Evolutionary conservation across 2,329 filamentous ascomycete genomes (phyloP).

Genomic region (Colletotrichum trifolii): DNA sequence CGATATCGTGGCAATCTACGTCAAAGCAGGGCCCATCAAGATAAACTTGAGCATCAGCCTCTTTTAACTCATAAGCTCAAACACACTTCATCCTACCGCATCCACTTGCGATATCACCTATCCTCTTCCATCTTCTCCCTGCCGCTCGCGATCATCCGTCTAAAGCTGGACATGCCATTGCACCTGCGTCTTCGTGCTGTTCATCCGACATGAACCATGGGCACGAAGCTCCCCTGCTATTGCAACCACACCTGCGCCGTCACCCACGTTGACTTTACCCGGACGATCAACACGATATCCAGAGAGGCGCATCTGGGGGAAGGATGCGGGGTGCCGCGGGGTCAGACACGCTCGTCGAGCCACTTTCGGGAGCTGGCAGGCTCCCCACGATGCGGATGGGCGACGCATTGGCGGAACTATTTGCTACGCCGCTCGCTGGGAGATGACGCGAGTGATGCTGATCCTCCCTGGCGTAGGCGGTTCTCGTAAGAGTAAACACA

Average conservation of each 20-base stretch:
- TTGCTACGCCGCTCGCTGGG: background rate
- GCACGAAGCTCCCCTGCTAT: too few relatives aligned
- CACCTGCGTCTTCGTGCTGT: background rate
- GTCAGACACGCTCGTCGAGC: background rate
- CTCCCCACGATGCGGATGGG: background rate
- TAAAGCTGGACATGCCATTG: too few relatives aligned
- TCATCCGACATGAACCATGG: background rate
- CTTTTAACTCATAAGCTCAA: background rate
- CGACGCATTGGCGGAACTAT: slow-evolving; percentile 15
- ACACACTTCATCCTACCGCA: background rate
- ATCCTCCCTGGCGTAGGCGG: background rate
- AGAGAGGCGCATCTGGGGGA: background rate
- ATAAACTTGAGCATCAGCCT: too few relatives aligned
- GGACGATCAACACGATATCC: background rate
- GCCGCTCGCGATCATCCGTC: too few relatives aligned
- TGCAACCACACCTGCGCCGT: background rate
- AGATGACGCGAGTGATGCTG: background rate
- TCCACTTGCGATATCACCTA: slow-evolving; percentile 1
- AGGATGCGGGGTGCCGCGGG: slow-evolving; percentile 11
- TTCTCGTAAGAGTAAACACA: slow-evolving; percentile 6
- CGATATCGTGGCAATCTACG: too few relatives aligned
- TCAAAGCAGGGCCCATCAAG: too few relatives aligned
- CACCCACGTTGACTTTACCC: slow-evolving; percentile 1
- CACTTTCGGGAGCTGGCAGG: background rate
- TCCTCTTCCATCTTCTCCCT: background rate